These are phyloP conservation scores for Lizanozyma gosingica DNA, from an alignment of 1,139 yeast genomes.

Conservation along the genomic window DNA sequence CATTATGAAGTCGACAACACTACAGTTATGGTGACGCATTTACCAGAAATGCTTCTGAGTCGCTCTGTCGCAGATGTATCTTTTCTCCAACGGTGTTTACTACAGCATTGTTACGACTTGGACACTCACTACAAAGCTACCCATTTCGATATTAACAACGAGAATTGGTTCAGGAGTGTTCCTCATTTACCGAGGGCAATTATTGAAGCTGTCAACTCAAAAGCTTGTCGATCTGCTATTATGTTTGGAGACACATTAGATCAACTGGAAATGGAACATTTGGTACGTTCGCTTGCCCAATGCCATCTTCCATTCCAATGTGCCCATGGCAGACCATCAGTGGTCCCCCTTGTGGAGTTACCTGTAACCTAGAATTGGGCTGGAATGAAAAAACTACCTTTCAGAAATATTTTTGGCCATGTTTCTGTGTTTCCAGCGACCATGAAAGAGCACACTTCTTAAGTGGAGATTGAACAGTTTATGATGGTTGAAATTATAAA, in stretches of 20 bases:
- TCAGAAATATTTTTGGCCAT: too few species aligned
- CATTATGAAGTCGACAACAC: conserved; percentile 9
- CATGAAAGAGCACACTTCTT: too few species aligned
- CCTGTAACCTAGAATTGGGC: too few species aligned
- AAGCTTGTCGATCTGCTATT: conserved; percentile 63
- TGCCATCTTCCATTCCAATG: conserved; percentile 68
- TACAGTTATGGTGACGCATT: conserved; percentile 18
- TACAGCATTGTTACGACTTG: conserved; percentile 37
- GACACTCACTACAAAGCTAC: conserved; percentile 14
- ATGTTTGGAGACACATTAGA: conserved; percentile 61
- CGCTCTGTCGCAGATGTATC: conserved; percentile 17
- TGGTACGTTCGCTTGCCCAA: conserved; percentile 31
- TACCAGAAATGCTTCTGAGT: conserved; percentile 31
- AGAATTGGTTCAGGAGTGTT: conserved; percentile 12
- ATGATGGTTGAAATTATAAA: too few species aligned
- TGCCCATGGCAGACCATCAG: conserved; percentile 82
- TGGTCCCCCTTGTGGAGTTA: conserved; percentile 44
- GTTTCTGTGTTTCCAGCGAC: too few species aligned
- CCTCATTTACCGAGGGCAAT: conserved; percentile 38
- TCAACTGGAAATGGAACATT: conserved; percentile 29
- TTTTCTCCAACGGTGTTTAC: conserved; percentile 23
- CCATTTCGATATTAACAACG: conserved; percentile 2
- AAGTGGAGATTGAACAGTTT: too few species aligned
- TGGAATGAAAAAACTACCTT: too few species aligned
- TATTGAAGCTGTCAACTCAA: conserved; percentile 43